Evolutionary conservation across 2,329 filamentous ascomycete species (phyloP).

Genomic region (Truncatella angustata): DNA sequence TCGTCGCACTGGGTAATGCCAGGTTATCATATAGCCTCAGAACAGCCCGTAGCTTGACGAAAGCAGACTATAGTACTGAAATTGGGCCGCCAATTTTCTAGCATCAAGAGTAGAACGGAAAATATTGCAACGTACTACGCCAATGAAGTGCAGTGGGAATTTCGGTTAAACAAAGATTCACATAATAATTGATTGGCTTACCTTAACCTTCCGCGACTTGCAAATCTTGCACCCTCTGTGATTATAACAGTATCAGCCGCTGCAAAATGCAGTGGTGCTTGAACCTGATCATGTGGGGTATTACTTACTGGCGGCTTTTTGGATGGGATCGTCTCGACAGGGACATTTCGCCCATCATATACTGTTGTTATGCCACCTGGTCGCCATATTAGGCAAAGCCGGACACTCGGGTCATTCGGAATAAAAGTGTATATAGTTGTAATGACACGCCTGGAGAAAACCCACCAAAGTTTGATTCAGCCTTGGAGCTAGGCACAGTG

Average conservation of each 20-base stretch:
- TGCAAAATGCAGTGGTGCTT: not conserved
- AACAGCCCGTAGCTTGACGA: too few species aligned
- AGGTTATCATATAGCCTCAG: too few species aligned
- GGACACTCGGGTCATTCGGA: not conserved
- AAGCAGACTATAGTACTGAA: too few species aligned
- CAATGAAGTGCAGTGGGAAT: too few species aligned
- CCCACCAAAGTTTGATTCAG: too few species aligned
- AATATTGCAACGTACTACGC: too few species aligned
- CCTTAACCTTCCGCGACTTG: slow-evolving; percentile 7
- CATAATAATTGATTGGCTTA: not conserved
- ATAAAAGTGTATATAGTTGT: too few species aligned
- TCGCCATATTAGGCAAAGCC: not conserved
- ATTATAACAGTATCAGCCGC: not conserved
- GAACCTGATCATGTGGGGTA: not conserved
- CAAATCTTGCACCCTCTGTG: not conserved
- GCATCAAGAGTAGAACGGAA: too few species aligned
- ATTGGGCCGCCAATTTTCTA: too few species aligned
- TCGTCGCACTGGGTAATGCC: not conserved
- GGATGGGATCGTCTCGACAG: not conserved
- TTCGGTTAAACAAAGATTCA: not conserved
- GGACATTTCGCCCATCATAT: not conserved
- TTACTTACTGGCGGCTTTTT: slow-evolving; percentile 7
- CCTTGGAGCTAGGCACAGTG: too few species aligned
- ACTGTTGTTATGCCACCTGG: too few species aligned
- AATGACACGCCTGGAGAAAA: too few species aligned